These are phyloP conservation scores for Aspergillus egyptiacus DNA, from an alignment of 495 filamentous ascomycete genomes.

Conservation along the genomic window DNA sequence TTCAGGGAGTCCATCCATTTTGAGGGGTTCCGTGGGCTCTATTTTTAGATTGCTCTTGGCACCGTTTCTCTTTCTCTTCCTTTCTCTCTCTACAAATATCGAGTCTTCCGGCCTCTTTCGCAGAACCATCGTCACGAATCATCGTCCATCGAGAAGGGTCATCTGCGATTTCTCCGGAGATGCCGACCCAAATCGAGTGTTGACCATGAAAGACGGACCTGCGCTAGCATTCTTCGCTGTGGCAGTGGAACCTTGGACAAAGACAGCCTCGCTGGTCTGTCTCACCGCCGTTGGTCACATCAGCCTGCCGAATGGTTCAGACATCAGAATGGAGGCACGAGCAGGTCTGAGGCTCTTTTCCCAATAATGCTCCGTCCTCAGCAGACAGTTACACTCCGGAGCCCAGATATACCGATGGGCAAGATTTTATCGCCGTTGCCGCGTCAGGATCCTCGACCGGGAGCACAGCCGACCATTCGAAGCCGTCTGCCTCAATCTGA, in stretches of 20 bases:
- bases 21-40: slow-evolving; percentile 12
- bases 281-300: not conserved
- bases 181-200: not conserved
- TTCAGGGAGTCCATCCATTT: not conserved
- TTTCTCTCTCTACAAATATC: not conserved
- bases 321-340: not conserved
- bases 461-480: not conserved
- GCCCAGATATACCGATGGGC: no score
- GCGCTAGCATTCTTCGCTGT: not conserved
- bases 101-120: not conserved
- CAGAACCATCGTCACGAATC: not conserved
- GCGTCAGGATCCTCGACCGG: no score
- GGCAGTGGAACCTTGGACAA: not conserved
- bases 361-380: no score
- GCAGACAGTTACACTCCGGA: no score
- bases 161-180: not conserved
- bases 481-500: not conserved
- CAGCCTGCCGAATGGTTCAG: not conserved
- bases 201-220: not conserved
- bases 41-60: slow-evolving; percentile 15
- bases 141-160: not conserved
- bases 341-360: not conserved
- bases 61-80: not conserved
- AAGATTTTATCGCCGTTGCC: no score
- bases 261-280: not conserved